A percentile compares a stretch with the other conserved stretches of the same genome.
phyloP scores from a whole-genome alignment of 176 grass and related monocot genomes.

The Lolium rigidum region DNA sequence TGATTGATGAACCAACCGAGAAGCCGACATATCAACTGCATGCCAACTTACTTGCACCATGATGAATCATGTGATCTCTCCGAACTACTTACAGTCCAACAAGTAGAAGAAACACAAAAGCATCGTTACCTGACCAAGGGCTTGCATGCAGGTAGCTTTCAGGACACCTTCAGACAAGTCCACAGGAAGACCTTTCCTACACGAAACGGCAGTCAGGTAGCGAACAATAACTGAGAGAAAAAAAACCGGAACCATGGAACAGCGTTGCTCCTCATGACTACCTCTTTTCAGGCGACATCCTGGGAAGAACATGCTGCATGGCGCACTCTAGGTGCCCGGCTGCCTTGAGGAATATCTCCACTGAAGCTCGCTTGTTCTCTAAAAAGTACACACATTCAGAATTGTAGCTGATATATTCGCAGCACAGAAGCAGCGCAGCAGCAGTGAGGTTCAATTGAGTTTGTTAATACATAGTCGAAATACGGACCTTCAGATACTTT shows the following conservation, averaged over 20 bases:
- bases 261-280: conserved; percentile 33
- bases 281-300: conserved; percentile 74
- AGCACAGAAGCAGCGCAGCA: background rate
- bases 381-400: conserved; percentile 3
- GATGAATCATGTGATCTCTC: conserved; percentile 39
- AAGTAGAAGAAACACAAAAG: background rate
- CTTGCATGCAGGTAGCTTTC: conserved; percentile 82
- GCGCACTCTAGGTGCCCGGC: conserved; percentile 87
- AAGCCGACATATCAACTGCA: conserved; percentile 41
- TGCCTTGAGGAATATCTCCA: conserved; percentile 90
- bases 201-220: conserved; percentile 44
- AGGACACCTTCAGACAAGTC: conserved; percentile 84
- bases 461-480: background rate
- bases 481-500: conserved; percentile 56
- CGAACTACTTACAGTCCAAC: background rate
- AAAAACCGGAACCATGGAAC: conserved; percentile 15
- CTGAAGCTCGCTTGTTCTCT: conserved; percentile 74
- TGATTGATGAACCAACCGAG: background rate
- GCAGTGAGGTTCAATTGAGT: background rate
- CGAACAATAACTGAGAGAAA: conserved; percentile 38
- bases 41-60: background rate
- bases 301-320: conserved; percentile 75
- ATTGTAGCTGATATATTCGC: too few relatives aligned
- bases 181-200: conserved; percentile 87
- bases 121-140: conserved; percentile 76